Evolutionary conservation across 257 asterid species (phyloP).

Genomic region (Fraxinus quadrangulata): DNA sequence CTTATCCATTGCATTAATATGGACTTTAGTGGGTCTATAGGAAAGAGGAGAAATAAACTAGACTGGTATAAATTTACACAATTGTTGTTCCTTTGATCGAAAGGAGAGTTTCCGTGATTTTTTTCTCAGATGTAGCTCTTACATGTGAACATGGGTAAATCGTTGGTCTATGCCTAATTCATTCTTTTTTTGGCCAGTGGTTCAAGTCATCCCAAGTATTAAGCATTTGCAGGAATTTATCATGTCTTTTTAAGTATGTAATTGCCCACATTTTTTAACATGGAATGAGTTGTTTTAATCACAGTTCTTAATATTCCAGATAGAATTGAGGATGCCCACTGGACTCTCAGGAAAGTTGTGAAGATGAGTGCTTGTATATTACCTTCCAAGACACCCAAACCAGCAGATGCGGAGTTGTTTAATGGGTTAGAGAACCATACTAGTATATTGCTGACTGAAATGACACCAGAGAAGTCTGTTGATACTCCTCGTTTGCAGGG

Average conservation of each 20-base stretch:
- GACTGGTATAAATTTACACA: not conserved
- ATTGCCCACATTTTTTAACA: not conserved
- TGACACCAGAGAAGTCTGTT: conserved; percentile 20
- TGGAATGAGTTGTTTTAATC: conserved; percentile 5
- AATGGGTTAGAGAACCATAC: conserved; percentile 32
- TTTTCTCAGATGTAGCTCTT: conserved; percentile 4
- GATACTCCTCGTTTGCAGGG: conserved; percentile 32
- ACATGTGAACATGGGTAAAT: not conserved
- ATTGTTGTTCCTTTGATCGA: conserved; percentile 15
- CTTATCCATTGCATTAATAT: not conserved
- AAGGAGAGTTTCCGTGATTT: not conserved
- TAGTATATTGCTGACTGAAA: conserved; percentile 29
- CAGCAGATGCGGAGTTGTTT: conserved; percentile 32
- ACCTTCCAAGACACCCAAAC: conserved; percentile 26
- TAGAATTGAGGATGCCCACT: conserved; percentile 75
- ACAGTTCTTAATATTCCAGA: conserved; percentile 48
- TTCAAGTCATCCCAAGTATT: not conserved
- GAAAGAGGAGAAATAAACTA: not conserved
- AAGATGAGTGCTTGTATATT: conserved; percentile 32
- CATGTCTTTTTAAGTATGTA: not conserved
- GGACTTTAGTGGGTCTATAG: not conserved
- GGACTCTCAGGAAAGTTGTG: conserved; percentile 65
- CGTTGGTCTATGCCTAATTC: not conserved
- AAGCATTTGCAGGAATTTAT: not conserved
- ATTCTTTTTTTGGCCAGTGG: not conserved